Percentiles rank a stretch among this genome's conserved stretches.
These are phyloP conservation scores for Cryoendolithus antarcticus DNA, from an alignment of 2,329 filamentous ascomycete genomes.

Conservation along the genomic window DNA sequence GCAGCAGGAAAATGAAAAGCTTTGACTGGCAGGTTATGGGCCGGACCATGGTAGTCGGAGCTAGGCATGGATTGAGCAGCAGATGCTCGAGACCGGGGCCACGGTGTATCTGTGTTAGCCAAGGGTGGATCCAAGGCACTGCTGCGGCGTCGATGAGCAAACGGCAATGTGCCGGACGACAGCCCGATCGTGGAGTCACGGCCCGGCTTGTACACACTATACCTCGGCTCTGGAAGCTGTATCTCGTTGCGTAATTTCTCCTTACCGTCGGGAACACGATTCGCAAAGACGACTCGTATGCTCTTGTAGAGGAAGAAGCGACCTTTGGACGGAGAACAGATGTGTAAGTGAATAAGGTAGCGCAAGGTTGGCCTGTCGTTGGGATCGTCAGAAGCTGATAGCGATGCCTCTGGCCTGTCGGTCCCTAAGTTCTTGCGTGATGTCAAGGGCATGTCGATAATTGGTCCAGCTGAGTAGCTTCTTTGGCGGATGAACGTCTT, in stretches of 20 bases:
- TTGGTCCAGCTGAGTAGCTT: slow-evolving; percentile 77
- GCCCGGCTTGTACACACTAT: slow-evolving; percentile 65
- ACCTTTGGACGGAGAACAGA: slow-evolving; percentile 73
- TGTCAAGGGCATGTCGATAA: slow-evolving; percentile 56
- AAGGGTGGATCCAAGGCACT: slow-evolving; percentile 3
- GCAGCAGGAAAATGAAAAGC: too few species aligned
- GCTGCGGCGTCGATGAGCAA: slow-evolving; percentile 9
- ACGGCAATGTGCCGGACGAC: slow-evolving; percentile 5
- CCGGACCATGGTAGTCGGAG: too few species aligned
- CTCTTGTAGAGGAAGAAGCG: slow-evolving; percentile 85
- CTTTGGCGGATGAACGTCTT: slow-evolving; percentile 95
- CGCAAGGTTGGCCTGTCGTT: slow-evolving; percentile 63
- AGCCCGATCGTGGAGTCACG: slow-evolving; percentile 27
- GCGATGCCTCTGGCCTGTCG: slow-evolving; percentile 40
- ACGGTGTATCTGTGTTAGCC: too few species aligned
- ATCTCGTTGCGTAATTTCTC: slow-evolving; percentile 85
- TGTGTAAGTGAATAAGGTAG: slow-evolving; percentile 85
- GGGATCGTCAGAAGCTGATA: slow-evolving; percentile 37
- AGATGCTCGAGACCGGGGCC: too few species aligned
- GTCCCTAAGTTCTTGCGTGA: slow-evolving; percentile 37
- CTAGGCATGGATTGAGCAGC: too few species aligned
- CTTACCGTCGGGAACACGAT: slow-evolving; percentile 88
- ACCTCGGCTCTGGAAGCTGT: slow-evolving; percentile 76
- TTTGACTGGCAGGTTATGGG: too few species aligned
- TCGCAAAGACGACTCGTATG: slow-evolving; percentile 90